Base-by-base conservation (phyloP, 78 protist genomes). In the Tieghemostelium lacteum region DNA sequence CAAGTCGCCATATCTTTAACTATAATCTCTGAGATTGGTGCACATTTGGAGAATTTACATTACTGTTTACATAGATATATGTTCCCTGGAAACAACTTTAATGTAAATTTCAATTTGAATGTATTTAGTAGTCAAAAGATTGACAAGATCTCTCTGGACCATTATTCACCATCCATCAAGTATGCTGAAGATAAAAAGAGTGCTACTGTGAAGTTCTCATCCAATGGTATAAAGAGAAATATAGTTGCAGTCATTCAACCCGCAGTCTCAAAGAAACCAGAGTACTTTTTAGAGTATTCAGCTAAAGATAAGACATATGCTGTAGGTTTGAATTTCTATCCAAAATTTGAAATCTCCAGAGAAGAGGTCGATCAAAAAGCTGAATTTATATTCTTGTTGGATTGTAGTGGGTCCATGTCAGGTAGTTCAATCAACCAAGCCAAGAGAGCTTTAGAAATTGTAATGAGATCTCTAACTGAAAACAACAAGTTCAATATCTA, bases 21-120 rank as follows among this genome's bases (percentile, higher is more conserved):
- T 34, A 92, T 93, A 39, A 62, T 93, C 3, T 62, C 92, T 2
- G 97, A 92, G 33, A 88, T 97, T 31, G 72, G 87, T 29, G 24
- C 14, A 2, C 73, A 76, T 34, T n/a, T 31, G 7, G 20, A 52
- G 10, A 33, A 22, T 33, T 37, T 76, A 19, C 87, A 76, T 5
- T 63, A 29, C 28, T 76, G 60, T 49, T 20, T 76, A 2, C 87
- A 76, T 49, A 28, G 64, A 17, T 63, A 33, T 40, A 16, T 14
- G 28, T 76, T 76, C 39, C 87, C 87, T 20, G 4, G 7, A 16
- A 19, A 20, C 19, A 7, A 7, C 10, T 69, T 69, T 69, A 29
- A 42, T 45, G 37, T 60, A 0, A 45, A 34, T 7, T 39, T 61
- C 26, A 40, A 17, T 28, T 58, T 75, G 14, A 36, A 60, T 20